These are phyloP conservation scores for Termitomyces sp. DNA, from an alignment of 768 basidiomycete genomes.

Conservation along the genomic window DNA sequence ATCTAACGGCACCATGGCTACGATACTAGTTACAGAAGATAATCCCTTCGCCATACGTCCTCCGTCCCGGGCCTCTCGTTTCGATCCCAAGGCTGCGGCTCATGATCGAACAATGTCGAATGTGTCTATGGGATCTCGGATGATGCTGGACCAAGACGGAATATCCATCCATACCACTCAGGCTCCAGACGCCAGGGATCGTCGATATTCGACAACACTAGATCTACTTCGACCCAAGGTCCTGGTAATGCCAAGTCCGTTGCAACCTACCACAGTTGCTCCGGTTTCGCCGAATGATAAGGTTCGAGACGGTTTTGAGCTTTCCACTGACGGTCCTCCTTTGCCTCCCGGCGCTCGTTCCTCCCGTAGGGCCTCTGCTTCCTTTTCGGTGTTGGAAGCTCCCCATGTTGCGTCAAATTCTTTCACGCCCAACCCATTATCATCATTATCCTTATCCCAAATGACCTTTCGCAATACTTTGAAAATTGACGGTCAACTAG, in stretches of 20 bases:
- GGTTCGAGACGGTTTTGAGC: conserved; percentile 57
- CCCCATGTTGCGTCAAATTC: conserved; percentile 55
- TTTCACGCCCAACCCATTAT: conserved; percentile 75
- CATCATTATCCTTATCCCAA: conserved; percentile 73
- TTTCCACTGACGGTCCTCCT: conserved; percentile 69
- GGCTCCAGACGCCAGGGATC: conserved; percentile 38
- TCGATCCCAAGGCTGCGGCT: conserved; percentile 73
- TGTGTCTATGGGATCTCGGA: conserved; percentile 62
- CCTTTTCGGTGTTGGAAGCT: conserved; percentile 30
- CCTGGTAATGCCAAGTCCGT: conserved; percentile 91
- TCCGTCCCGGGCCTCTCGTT: conserved; percentile 64
- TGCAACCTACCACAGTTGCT: conserved; percentile 48
- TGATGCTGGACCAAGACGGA: conserved; percentile 55
- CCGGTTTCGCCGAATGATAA: conserved; percentile 30
- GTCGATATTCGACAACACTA: conserved; percentile 67
- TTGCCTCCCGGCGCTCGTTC: conserved; percentile 73
- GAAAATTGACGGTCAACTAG: conserved; percentile 62
- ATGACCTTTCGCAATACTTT: conserved; percentile 84
- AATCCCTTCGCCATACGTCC: conserved; percentile 71
- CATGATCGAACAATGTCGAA: conserved; percentile 61
- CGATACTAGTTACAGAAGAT: conserved; percentile 39
- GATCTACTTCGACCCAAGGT: conserved; percentile 86
- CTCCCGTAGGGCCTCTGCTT: conserved; percentile 42
- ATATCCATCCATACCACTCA: conserved; percentile 38
- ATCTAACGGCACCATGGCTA: conserved; percentile 44